A percentile compares a stretch with the other conserved stretches of the same genome.
phyloP scores from a whole-genome alignment of 1,284 basidiomycete species.

The Leucoagaricus sp. region DNA sequence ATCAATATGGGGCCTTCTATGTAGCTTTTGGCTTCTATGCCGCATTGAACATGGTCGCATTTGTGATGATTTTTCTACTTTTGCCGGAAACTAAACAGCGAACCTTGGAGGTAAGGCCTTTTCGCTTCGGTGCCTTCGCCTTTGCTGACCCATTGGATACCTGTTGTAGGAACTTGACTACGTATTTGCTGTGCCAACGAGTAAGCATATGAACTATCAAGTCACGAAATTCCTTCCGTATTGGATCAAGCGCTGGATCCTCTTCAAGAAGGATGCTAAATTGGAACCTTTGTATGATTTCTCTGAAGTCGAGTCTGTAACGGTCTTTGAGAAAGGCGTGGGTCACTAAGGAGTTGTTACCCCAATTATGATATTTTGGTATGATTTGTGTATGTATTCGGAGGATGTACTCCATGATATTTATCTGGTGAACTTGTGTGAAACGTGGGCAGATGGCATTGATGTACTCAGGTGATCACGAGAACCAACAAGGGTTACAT shows the following conservation, averaged over 20 bases:
- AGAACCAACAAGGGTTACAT: too few relatives aligned
- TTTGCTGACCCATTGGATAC: neutral
- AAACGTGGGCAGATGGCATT: slow-evolving; percentile 1
- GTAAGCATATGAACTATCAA: slow-evolving; percentile 57
- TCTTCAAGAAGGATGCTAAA: slow-evolving; percentile 44
- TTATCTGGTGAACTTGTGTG: neutral
- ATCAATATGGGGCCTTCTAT: neutral
- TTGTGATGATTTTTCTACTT: slow-evolving; percentile 56
- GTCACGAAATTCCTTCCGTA: slow-evolving; percentile 55
- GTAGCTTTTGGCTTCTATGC: slow-evolving; percentile 41
- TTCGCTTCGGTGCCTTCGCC: neutral
- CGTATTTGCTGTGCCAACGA: slow-evolving; percentile 65
- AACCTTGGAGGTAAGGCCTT: slow-evolving; percentile 49
- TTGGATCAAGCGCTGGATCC: slow-evolving; percentile 60
- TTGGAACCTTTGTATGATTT: slow-evolving; percentile 53
- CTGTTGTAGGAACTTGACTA: slow-evolving; percentile 38
- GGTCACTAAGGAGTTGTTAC: neutral
- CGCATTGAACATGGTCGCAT: slow-evolving; percentile 52
- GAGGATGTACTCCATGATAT: too few relatives aligned
- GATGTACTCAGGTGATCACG: too few relatives aligned
- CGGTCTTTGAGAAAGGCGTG: slow-evolving; percentile 11
- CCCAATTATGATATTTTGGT: neutral
- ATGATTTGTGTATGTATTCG: neutral
- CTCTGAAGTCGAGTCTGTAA: slow-evolving; percentile 39
- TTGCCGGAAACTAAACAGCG: slow-evolving; percentile 74